Conservation (phyloP, 306 rosid genomes). For the Prunus campanulata region DNA sequence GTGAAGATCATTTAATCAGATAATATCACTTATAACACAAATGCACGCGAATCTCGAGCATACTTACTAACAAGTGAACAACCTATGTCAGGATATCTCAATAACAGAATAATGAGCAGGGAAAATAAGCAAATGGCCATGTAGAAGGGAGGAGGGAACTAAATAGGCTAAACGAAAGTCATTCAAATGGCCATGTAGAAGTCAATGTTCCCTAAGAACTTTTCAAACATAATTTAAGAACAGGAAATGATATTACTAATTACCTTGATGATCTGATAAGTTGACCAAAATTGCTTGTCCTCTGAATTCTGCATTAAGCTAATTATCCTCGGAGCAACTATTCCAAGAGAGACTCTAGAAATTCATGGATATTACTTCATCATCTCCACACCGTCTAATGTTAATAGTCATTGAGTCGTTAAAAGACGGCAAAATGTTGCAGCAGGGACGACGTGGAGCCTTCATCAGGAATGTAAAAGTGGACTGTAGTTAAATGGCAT, state of each 20-base stretch:
- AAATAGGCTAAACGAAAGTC: background rate
- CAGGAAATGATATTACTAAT: constrained; percentile 15
- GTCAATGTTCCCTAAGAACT: background rate
- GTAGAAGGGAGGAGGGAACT: background rate
- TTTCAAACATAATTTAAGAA: background rate
- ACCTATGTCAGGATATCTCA: background rate
- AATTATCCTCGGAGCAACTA: constrained; percentile 13
- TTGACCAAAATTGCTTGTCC: constrained; percentile 17
- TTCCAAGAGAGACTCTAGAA: constrained; percentile 37
- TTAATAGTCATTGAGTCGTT: constrained; percentile 47
- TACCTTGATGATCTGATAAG: constrained; percentile 16
- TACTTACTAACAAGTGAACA: background rate
- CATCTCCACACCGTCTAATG: constrained; percentile 44
- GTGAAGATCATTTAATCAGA: background rate
- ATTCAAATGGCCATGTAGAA: background rate
- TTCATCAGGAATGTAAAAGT: constrained; percentile 50
- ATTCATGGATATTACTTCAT: constrained; percentile 64
- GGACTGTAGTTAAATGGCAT: constrained; percentile 7
- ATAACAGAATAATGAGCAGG: background rate
- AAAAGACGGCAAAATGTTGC: constrained; percentile 42
- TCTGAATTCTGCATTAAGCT: constrained; percentile 13
- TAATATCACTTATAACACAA: background rate
- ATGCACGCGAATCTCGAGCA: background rate
- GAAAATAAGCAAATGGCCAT: background rate
- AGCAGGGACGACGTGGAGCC: constrained; percentile 83